Evolutionary conservation across 2,329 filamentous ascomycete genomes (phyloP), one percentile per base, ranked within the genome.

Genomic region (Arthroderma uncinatum): DNA sequence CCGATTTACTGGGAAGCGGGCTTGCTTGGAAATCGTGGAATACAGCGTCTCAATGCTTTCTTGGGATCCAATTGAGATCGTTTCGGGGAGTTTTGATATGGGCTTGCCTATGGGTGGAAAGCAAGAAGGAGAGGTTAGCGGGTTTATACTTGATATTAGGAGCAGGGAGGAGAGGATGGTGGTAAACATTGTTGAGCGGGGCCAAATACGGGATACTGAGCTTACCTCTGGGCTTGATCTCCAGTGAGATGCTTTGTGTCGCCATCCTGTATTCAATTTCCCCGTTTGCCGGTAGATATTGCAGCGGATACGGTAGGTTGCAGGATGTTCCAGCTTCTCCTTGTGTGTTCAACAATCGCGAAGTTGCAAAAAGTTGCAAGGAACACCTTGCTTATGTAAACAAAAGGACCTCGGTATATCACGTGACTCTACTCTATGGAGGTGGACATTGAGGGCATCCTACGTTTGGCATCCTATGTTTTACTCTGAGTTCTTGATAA

Each of bases 81-180:
- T 74, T 63, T 78, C 76, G 10, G 82, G 82, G 37, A 86, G 78
- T 59, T 76, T 78, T 62, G 76, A 77, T 66, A 85, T 83, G 59
- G 80, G 81, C 66, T 80, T 83, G 66, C 82, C 83, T 84, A 63
- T 50, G 23, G 19, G 4, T 2, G 21, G 30, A 1, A 25, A 33
- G 23, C 8, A 34, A 50, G 33, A 34, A 33, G 14, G 47, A 33
- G 14, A 6, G 5, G 19, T 50, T 34, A 50, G 47, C 19, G 47
- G 19, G 12, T 3, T 16, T 33, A 12, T n/a, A 50, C 25, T 47
- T 47, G 28, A 19, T 16, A 2, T 30, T 34, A 30, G 1, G 25
- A 25, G 23, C 21, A 33, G 47, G 4, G 23, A 19, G 28, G 7
- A 7, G 28, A 7, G 28, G 7, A 30, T 30, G 7, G 7, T 7